Evolutionary conservation across 192 early-diverging fungal genomes (phyloP), one percentile per base, ranked within the genome.

Genomic region (Coemansia sp.): DNA sequence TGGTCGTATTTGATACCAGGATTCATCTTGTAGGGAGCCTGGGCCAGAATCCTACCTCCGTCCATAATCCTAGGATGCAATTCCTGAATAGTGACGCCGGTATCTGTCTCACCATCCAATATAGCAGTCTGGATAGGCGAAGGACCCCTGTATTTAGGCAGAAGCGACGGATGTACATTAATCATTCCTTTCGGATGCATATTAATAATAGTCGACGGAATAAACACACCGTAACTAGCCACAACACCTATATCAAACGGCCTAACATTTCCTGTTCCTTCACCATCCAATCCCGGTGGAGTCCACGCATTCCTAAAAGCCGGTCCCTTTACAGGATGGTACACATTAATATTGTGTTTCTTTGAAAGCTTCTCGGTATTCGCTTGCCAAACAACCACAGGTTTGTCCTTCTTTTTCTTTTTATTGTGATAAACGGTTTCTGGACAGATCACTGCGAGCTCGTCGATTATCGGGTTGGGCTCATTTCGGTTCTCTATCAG

Each of bases 101-200:
- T 87, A 48, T 75, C 72, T 11, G 60, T 58, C 50, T 94, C 96
- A 29, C 86, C 85, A 59, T 93, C 87, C 50, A 96, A 38, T 31
- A 98, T 90, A 0, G 94, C 80, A 18, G 92, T 82, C 63, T 98
- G 92, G 50, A 98, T 85, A 10, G 96, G 96, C 11, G 96, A 87
- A 14, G 96, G 89, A 17, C 96, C 96, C n/a, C 96, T 88, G 72
- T 95, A 96, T 84, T 87, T 87, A 32, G 96, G 96, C 40, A 98
- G 73, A 36, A 98, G 76, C 10, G 94, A 96, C n/a, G 96, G 96
- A 65, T 98, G 96, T 5, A 96, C 87, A 69, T 98, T 98, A 36
- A 97, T 71, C 11, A 90, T 89, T 25, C 87, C 90, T 31, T 75
- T 66, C 6, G 72, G 82, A 68, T 96, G 93, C 2, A 78, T 61